Conservation (phyloP, 108 stramenopile genomes). For the Cylindrotheca fusiformis region DNA sequence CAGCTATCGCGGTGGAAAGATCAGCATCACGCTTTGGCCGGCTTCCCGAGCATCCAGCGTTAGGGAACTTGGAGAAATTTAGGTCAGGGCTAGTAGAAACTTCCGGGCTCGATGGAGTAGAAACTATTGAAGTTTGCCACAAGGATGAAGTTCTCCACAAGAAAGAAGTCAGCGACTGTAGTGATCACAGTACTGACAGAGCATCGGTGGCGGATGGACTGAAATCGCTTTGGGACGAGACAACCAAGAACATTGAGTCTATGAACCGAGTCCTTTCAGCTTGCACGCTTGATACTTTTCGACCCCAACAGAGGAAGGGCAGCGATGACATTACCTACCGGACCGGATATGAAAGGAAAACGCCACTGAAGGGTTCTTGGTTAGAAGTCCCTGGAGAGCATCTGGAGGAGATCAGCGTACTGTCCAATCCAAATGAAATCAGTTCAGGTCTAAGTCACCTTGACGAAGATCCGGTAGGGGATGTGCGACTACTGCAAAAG, state of each 20-base stretch:
- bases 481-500: not conserved
- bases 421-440: not conserved
- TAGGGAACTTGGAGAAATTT: not conserved
- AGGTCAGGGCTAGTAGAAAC: not conserved
- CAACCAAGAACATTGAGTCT: not conserved
- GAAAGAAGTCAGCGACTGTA: not conserved
- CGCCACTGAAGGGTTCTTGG: not conserved
- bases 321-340: not conserved
- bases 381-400: not conserved
- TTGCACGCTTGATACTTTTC: not conserved
- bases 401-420: not conserved
- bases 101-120: not conserved
- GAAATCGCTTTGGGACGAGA: not conserved
- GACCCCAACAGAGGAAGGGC: not conserved
- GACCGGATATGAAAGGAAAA: not conserved
- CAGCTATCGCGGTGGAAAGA: not conserved
- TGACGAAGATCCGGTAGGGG: not conserved
- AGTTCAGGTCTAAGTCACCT: not conserved
- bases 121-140: not conserved
- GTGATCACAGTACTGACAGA: not conserved
- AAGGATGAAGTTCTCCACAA: too few species aligned
- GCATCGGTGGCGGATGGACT: not conserved
- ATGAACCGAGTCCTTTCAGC: not conserved
- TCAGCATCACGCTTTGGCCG: not conserved
- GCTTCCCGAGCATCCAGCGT: not conserved